A percentile compares a stretch with the other conserved stretches of the same genome.
Conservation (phyloP, 2,329 filamentous ascomycete genomes). For the Capronia coronata region DNA sequence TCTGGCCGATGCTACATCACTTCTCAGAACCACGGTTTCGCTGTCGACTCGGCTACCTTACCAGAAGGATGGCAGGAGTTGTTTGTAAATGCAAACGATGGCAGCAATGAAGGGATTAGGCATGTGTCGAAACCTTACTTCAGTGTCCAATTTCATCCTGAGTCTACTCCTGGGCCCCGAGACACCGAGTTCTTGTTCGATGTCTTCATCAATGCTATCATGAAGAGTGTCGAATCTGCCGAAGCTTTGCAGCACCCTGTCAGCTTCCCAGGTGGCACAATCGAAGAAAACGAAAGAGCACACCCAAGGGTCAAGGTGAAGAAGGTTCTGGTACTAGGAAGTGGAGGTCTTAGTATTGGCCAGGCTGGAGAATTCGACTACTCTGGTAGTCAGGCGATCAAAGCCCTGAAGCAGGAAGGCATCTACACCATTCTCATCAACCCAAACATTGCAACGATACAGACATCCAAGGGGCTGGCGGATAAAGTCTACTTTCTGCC, state of each 20-base stretch:
- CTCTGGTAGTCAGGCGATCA: constrained; percentile 96
- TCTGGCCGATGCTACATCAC: constrained; percentile 98
- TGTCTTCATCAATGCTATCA: constrained; percentile 84
- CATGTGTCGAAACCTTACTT: constrained; percentile 83
- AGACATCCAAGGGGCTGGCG: constrained; percentile 93
- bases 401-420: constrained; percentile 93
- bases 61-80: constrained; percentile 81
- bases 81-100: constrained; percentile 96
- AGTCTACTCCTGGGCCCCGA: constrained; percentile 88
- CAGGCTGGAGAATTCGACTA: constrained; percentile 99
- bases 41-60: constrained; percentile 73
- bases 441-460: constrained; percentile 97
- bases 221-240: constrained; percentile 61
- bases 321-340: constrained; percentile 91
- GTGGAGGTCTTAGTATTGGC: constrained; percentile 91
- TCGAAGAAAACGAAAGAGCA: constrained; percentile 67
- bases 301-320: constrained; percentile 78
- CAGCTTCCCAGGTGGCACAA: constrained; percentile 76
- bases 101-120: constrained; percentile 95
- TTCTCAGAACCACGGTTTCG: constrained; percentile 96
- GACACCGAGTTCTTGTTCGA: constrained; percentile 97
- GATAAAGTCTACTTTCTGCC: constrained; percentile 99
- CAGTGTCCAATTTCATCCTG: constrained; percentile 98
- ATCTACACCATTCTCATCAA: constrained; percentile 99
- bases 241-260: constrained; percentile 66